Evolutionary conservation across 2,329 filamentous ascomycete species (phyloP), one percentile per base, ranked within the genome.

Genomic region (Graphiopsis chlorocephala): DNA sequence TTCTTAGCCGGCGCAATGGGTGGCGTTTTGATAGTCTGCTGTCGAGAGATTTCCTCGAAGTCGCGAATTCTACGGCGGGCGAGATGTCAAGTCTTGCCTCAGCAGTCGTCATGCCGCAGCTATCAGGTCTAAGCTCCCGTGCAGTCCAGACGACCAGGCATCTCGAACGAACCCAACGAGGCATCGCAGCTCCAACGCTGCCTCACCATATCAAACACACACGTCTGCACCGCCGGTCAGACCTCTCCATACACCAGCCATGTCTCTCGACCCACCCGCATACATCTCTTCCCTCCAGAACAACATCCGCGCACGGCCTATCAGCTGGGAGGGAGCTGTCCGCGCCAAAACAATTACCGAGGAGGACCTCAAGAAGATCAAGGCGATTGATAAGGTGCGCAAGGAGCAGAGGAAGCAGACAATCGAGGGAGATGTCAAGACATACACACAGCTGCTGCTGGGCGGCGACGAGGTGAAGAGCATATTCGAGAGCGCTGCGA

Each of bases 251-350:
- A 15, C 35, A 17, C 26, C 60, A 55, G 26, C 31, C 67, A 97
- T 97, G 93, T 94, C 93, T 77, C 87, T 96, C 78, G 93, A 97
- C 77, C 90, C 92, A 72, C 93, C 93, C 66, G 91, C 91, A 66
- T 97, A 97, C 79, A 86, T 91, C 69, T 85, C 88, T 76, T 94
- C 92, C 71, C 86, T 97, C 72, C 93, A 97, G 83, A 96, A 92
- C 86, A 98, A 98, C 84, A 97, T 98, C 78, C 92, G 95, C 76
- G 90, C 92, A 76, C 88, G 95, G 71, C 93, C 93, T 70, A 97
- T 99, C 80, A 93, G 94, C 65, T 99, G 95, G 95, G 94, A 98
- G 80, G 94, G 94, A 73, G 93, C 94, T 73, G 92, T 96, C 71
- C 88, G 95, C 78, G 92, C 92, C 72, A 92, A 93, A 78, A 95